Conservation (phyloP, 1,284 basidiomycete genomes). For the Mycena citricolor region DNA sequence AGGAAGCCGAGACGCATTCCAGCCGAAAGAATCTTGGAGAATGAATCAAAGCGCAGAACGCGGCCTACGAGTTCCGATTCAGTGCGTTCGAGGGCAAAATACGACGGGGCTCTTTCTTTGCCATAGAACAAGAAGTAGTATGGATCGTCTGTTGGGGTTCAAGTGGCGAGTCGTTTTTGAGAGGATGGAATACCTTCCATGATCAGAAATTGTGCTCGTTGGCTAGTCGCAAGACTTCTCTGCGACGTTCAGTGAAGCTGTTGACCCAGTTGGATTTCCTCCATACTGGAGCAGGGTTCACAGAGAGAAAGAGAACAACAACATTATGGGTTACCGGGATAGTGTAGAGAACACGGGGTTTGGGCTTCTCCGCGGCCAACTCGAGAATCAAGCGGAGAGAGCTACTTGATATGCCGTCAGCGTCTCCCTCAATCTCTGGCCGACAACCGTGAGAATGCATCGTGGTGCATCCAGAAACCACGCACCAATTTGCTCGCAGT, state of each 20-base stretch:
- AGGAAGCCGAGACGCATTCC: conserved; percentile 79
- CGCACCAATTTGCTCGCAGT: conserved; percentile 66
- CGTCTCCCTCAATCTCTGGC: conserved; percentile 82
- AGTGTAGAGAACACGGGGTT: conserved; percentile 85
- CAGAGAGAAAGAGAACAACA: neutral
- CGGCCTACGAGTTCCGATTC: conserved; percentile 36
- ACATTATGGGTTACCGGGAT: conserved; percentile 58
- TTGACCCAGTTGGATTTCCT: conserved; percentile 84
- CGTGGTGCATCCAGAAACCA: conserved; percentile 9
- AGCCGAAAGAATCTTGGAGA: conserved; percentile 61
- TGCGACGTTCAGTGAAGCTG: conserved; percentile 73
- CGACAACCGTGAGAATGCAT: conserved; percentile 14
- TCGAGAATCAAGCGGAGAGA: conserved; percentile 69
- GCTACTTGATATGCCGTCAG: conserved; percentile 67
- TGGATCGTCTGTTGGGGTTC: conserved; percentile 65
- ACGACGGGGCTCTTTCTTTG: conserved; percentile 50
- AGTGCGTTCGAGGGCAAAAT: conserved; percentile 62
- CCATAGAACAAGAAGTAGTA: conserved; percentile 67
- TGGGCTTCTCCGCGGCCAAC: conserved; percentile 70
- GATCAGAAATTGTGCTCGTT: conserved; percentile 80
- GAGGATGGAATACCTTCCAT: conserved; percentile 70
- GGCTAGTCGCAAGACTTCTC: conserved; percentile 75
- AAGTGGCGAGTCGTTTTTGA: no score
- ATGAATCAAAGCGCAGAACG: conserved; percentile 57
- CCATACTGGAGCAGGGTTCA: conserved; percentile 57